Percentiles rank a stretch among this genome's conserved stretches.
These are phyloP conservation scores for Garcia nutans DNA, from an alignment of 345 rosid genomes.

Conservation along the genomic window DNA sequence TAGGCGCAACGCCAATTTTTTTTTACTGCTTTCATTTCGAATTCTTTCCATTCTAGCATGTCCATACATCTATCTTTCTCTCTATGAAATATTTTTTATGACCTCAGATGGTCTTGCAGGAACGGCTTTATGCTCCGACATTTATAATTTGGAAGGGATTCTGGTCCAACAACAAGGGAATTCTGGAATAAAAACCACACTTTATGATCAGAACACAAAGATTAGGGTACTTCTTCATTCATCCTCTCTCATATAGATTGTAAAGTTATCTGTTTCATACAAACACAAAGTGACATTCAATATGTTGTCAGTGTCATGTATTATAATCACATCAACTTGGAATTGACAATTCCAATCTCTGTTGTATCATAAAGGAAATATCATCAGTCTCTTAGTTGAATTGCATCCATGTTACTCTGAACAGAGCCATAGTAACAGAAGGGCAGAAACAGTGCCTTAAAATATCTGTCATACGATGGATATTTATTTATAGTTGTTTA, in stretches of 20 bases:
- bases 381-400: not conserved
- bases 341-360: not conserved
- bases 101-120: conserved; percentile 18
- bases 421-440: not conserved
- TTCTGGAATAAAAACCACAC: not conserved
- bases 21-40: too few relatives aligned
- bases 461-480: not conserved
- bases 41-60: too few relatives aligned
- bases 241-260: not conserved
- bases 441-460: too few relatives aligned
- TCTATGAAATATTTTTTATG: not conserved
- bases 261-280: not conserved
- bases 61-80: too few relatives aligned
- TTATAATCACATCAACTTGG: not conserved
- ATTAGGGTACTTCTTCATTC: not conserved
- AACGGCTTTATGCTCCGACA: not conserved
- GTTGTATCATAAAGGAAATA: not conserved
- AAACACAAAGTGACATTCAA: not conserved
- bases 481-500: not conserved
- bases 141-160: conserved; percentile 6
- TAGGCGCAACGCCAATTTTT: too few relatives aligned
- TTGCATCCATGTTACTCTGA: not conserved
- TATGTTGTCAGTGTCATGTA: conserved; percentile 10
- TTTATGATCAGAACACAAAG: not conserved
- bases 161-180: not conserved